Base-by-base conservation (phyloP, 108 stramenopile species). In the Pelagomonas calceolata region DNA sequence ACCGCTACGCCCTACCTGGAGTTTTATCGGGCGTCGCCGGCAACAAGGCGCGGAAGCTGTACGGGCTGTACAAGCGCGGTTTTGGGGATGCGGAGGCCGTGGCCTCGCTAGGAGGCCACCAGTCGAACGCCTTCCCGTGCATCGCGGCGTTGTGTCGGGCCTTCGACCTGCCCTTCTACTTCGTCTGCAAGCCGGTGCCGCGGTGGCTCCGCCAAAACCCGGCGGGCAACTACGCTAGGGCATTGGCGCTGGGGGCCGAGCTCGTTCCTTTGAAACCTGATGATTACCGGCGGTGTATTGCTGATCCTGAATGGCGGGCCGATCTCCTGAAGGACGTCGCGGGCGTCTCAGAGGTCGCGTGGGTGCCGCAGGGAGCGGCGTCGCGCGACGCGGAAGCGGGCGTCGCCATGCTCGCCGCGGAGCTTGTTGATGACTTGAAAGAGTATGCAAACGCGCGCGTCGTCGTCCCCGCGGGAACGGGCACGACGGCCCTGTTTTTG, bases 71-170 rank as follows among this genome's bases (percentile, higher is more conserved):
- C 21, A 26, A 1, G 7, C 7, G 10, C 7, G 51, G 51, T 12
- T 26, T 12, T 3, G 51, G 51, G 21, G 21, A 16, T 12, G 51
- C 10, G 7, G 21, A 1, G 7, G 86, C 82, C 30, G 70, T 93
- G 16, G 92, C 93, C 0, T 89, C 87, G 73, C 91, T 93, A 75
- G 95, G 95, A 32, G 95, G 95, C 31, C 85, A 88, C 34, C 93
- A 95, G 75, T 87, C 86, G 39, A 95, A 95, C 83, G 90, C 95
- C 34, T 92, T 95, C 92, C 68, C 92, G 51, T 91, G 93, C 15
- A 67, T 95, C 36, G 93, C 95, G 16, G 93, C 92, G 26, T 73
- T 94, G 68, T 89, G 66, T 5, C 68, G 75, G 66, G 69, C 44
- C 51, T 18, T n/a, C 32, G 76, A 67, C 46, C 85, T 81, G 36